Evolutionary conservation across 148 eudicot genomes (phyloP), one percentile per base, ranked within the genome.

Genomic region (Salicornia ramosissima): DNA sequence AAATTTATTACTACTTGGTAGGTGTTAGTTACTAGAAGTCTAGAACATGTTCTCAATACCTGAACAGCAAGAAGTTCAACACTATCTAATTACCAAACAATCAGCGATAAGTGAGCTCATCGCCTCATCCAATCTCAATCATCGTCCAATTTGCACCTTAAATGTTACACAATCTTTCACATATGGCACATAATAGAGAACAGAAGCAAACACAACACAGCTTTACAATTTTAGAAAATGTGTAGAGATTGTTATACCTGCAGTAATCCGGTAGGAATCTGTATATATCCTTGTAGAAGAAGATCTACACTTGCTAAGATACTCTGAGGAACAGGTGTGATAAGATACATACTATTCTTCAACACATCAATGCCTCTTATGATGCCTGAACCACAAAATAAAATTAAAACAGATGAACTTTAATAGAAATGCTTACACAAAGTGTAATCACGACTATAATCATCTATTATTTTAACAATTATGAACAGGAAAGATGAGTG

Each of bases 361-460:
- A 45, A 45, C 15, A 13, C 10, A 45, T 45, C 49, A 8, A 45
- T 45, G 49, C 49, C 49, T 45, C 49, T 45, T 13, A 36, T 13
- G 14, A 45, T 45, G 49, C 49, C 49, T 45, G 11, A 47, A 47
- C n/a, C 69, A 76, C n/a, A 59, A 39, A 78, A 45, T 36, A 71
- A 42, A 16, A 54, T 52, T 30, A 60, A 26, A 36, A 43, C 45
- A 29, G 13, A 60, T 40, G 10, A 51, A 55, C 52, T 59, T 49
- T 45, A 1, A 39, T n/a, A 39, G 12, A 31, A 15, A 49, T 31
- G 36, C 25, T 47, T 25, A 31, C 9, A 39, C 29, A 51, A 49
- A 18, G 49, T 5, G 10, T 11, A 51, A 63, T 51, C 9, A 50
- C 4, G 24, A 21, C 25, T 18, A 16, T 45, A 60, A 4, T 15